These are phyloP conservation scores for Arxiozyma slooffiae DNA, from an alignment of 1,139 yeast genomes.

Conservation along the genomic window DNA sequence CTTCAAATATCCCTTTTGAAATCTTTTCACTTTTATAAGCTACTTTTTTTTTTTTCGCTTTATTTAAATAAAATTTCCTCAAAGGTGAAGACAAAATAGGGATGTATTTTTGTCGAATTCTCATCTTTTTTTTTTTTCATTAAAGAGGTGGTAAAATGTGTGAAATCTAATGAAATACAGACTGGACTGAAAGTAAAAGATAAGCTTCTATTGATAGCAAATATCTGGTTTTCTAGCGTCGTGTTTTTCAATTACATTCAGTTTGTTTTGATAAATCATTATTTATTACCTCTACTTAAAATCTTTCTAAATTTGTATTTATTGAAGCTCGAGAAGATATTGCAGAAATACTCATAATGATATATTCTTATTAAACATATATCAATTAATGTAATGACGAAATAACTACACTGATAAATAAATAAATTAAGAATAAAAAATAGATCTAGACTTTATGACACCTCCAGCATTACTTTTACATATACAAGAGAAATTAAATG, in stretches of 20 bases:
- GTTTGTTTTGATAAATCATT: too few species aligned
- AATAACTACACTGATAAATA: not conserved
- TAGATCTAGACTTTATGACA: slow-evolving; percentile 23
- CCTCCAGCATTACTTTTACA: slow-evolving; percentile 24
- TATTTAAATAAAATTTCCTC: not conserved
- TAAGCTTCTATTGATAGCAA: not conserved
- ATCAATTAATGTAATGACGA: too few species aligned
- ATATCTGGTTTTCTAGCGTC: too few species aligned
- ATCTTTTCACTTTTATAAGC: not conserved
- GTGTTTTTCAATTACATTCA: not conserved
- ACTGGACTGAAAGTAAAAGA: not conserved
- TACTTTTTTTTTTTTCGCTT: too few species aligned
- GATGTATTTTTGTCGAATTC: not conserved
- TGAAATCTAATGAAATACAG: not conserved
- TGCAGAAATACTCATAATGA: not conserved
- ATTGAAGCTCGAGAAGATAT: not conserved
- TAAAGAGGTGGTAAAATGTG: not conserved
- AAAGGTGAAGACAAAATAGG: not conserved
- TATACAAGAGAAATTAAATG: slow-evolving; percentile 31
- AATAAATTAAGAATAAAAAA: not conserved
- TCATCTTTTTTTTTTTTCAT: too few species aligned
- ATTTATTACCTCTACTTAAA: not conserved
- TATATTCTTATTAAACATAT: too few species aligned
- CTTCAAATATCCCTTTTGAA: not conserved
- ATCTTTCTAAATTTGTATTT: too few species aligned